phyloP scores from a whole-genome alignment of 2,329 filamentous ascomycete genomes.

The Mariannaea sp. region DNA sequence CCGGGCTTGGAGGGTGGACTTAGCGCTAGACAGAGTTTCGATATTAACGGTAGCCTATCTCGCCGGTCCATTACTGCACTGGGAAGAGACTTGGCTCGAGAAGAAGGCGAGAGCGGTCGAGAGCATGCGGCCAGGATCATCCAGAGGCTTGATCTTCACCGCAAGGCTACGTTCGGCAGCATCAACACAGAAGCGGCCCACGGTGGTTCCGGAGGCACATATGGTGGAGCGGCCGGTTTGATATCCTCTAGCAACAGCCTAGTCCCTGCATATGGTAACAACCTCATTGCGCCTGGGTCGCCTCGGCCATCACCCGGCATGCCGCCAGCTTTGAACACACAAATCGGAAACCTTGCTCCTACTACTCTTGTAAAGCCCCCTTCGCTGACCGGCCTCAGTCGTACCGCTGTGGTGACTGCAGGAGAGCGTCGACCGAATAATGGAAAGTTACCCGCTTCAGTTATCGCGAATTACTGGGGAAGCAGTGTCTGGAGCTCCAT shows the following conservation, averaged over 20 bases:
- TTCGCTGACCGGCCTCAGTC: conserved; percentile 82
- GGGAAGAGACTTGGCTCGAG: conserved; percentile 54
- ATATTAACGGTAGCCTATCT: conserved; percentile 59
- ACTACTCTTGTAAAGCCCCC: conserved; percentile 83
- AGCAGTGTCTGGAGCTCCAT: conserved; percentile 72
- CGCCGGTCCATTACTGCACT: conserved; percentile 62
- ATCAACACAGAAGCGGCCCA: conserved; percentile 47
- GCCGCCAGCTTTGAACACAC: conserved; percentile 50
- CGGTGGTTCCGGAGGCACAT: conserved; percentile 47
- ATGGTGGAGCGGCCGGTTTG: conserved; percentile 77
- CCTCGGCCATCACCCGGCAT: conserved; percentile 39
- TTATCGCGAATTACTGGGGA: conserved; percentile 94
- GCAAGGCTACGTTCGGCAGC: conserved; percentile 69
- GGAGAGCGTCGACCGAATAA: conserved; percentile 73
- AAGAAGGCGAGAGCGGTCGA: conserved; percentile 75
- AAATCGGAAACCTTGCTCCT: conserved; percentile 73
- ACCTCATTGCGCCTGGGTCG: conserved; percentile 37
- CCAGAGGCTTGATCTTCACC: conserved; percentile 87
- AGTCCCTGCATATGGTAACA: conserved; percentile 62
- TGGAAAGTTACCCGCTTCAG: conserved; percentile 78
- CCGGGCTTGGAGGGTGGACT: conserved; percentile 61
- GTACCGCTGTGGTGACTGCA: conserved; percentile 79
- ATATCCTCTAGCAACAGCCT: conserved; percentile 84
- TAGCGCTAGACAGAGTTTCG: conserved; percentile 70
- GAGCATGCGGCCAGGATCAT: conserved; percentile 90